Conservation (phyloP, 768 basidiomycete species). For the Serendipita sp. region DNA sequence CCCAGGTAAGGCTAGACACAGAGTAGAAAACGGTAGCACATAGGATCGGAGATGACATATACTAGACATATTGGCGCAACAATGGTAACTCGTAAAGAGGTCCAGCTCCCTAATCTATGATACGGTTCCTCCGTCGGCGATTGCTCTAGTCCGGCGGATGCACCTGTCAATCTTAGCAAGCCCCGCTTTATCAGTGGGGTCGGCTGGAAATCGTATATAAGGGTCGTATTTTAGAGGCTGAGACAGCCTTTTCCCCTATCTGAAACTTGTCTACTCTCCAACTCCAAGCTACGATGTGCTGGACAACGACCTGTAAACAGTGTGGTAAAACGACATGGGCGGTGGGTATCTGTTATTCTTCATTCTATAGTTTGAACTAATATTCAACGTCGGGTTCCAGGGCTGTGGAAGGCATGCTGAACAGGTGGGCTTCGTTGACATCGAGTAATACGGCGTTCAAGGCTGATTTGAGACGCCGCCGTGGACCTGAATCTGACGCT, state of each 20-base stretch:
- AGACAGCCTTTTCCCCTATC: too few relatives aligned
- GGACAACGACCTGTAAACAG: constrained; percentile 36
- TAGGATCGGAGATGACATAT: too few relatives aligned
- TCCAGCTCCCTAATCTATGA: background rate
- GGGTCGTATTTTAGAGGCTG: background rate
- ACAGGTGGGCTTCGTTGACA: constrained; percentile 2
- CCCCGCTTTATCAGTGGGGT: too few relatives aligned
- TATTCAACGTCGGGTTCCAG: constrained; percentile 23
- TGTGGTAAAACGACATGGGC: constrained; percentile 61
- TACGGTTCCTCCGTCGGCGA: background rate
- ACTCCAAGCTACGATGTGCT: constrained; percentile 27
- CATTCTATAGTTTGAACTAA: constrained; percentile 13
- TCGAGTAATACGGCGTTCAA: constrained; percentile 9
- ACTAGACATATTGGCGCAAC: too few relatives aligned
- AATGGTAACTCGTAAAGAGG: background rate
- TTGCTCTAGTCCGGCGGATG: background rate
- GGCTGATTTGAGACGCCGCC: constrained; percentile 15
- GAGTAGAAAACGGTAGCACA: too few relatives aligned
- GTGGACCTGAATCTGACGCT: constrained; percentile 12
- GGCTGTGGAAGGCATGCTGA: constrained; percentile 58
- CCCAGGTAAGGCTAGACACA: too few relatives aligned
- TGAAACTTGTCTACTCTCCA: background rate
- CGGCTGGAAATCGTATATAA: background rate
- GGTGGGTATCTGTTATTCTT: constrained; percentile 26
- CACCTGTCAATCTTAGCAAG: background rate